Percentiles rank a stretch among this genome's conserved stretches.
Conservation (phyloP, 495 filamentous ascomycete genomes). For the Penicillium waksmanii region DNA sequence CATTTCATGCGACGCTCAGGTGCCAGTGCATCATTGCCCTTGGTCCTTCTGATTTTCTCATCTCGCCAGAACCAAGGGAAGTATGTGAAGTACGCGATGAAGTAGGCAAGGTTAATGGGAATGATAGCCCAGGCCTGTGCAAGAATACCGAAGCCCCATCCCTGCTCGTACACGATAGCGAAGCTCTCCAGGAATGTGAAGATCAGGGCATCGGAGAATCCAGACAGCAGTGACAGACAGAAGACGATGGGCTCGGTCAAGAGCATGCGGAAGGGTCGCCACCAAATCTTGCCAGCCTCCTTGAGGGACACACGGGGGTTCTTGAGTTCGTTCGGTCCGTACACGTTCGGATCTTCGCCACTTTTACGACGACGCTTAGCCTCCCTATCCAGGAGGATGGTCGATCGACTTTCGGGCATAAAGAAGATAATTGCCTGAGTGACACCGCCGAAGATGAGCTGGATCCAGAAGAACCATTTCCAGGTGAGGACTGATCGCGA, state of each 20-base stretch:
- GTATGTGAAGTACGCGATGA: constrained; percentile 66
- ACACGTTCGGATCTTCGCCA: constrained; percentile 57
- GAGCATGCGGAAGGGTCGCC: constrained; percentile 76
- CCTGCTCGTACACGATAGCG: constrained; percentile 60
- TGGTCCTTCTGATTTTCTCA: constrained; percentile 37
- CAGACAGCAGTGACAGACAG: constrained; percentile 68
- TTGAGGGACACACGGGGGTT: constrained; percentile 53
- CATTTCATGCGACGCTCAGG: constrained; percentile 39
- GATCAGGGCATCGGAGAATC: constrained; percentile 77
- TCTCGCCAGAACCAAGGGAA: constrained; percentile 64
- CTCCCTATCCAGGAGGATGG: constrained; percentile 65
- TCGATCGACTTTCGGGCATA: constrained; percentile 70
- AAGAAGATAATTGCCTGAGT: constrained; percentile 66
- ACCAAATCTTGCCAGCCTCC: constrained; percentile 63
- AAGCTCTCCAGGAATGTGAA: constrained; percentile 77
- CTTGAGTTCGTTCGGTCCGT: constrained; percentile 65
- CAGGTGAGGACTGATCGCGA: constrained; percentile 48
- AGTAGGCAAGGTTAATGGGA: constrained; percentile 65
- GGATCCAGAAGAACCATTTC: constrained; percentile 82
- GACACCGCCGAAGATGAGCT: constrained; percentile 71
- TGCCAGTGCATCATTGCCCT: constrained; percentile 31
- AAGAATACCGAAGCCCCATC: constrained; percentile 61
- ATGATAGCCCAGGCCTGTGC: constrained; percentile 59
- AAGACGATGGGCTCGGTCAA: constrained; percentile 74
- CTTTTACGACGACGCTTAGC: constrained; percentile 64